Base-by-base conservation (phyloP, 805 yeast species). In the Debaryomyces castellii region DNA sequence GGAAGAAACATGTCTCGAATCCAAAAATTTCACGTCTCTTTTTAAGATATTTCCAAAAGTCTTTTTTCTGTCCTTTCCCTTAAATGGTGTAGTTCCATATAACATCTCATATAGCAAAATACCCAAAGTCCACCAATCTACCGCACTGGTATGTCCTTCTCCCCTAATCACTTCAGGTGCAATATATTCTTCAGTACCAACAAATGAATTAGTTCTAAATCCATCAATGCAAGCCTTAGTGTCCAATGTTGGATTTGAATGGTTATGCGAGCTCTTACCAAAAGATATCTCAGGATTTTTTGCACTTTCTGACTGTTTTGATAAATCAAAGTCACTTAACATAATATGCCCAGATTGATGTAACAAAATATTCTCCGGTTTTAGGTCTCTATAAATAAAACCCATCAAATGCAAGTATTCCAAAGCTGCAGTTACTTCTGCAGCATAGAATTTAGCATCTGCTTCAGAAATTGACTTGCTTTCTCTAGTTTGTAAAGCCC, bases 111-210 rank as follows among this genome's bases (percentile, higher is more conserved):
- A 95, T 20, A 90, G 73, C 57, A 94, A 76, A 17, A 94, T 90
- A 3, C 99, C 99, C 52, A 94, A 71, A 0, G 99, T 94, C 99
- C 99, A 94, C 99, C 99, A 94, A 65, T 94, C 99, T 14, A 94
- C 99, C 0, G 98, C 97, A 6, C 92, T 85, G 1, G 98, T 92
- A 58, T 94, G 99, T 1, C 99, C 99, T 55, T 91, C 88, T 1
- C 98, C 98, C 63, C 94, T 75, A 44, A 94, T 94, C 4, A 94
- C 99, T 60, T 94, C 99, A 0, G 99, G 99, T 0, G 99, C 98
- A 58, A 94, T 90, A 64, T 94, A 94, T 62, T 94, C 99, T 62
- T 94, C 99, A 0, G 99, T 94, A 1, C 99, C 99, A 28, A 94
- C 99, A 73, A 94, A 94, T 1, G 98, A 91, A 64, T 94, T 95